Conservation (phyloP, 768 basidiomycete species). For the Russula sp. region DNA sequence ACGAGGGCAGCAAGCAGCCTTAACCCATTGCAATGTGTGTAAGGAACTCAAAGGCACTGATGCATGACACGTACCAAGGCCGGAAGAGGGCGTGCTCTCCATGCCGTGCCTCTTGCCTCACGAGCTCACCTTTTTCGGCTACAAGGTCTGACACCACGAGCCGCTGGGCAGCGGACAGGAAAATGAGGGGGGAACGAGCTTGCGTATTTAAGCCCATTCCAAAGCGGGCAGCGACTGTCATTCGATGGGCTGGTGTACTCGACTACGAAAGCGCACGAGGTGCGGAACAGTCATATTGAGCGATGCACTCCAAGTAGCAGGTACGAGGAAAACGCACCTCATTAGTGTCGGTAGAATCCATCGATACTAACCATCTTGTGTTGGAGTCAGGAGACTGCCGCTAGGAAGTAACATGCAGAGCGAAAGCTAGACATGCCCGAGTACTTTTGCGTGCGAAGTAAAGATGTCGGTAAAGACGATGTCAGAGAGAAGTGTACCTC, state of each 20-base stretch:
- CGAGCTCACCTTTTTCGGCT: slow-evolving; percentile 40
- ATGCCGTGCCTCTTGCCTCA: slow-evolving; percentile 51
- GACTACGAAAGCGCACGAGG: slow-evolving; percentile 71
- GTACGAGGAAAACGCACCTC: slow-evolving; percentile 50
- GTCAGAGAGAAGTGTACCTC: slow-evolving; percentile 78
- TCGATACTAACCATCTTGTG: slow-evolving; percentile 53
- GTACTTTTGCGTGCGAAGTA: slow-evolving; percentile 94
- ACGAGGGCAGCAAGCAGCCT: slow-evolving; percentile 82
- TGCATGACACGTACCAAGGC: slow-evolving; percentile 52
- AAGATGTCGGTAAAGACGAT: slow-evolving; percentile 92
- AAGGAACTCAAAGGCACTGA: background rate
- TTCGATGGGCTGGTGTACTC: slow-evolving; percentile 70
- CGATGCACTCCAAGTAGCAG: background rate
- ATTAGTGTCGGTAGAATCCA: slow-evolving; percentile 83
- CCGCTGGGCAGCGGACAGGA: slow-evolving; percentile 86
- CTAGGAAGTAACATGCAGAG: slow-evolving; percentile 81
- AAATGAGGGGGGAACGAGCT: slow-evolving; percentile 94
- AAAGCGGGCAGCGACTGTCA: slow-evolving; percentile 64
- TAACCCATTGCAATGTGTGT: background rate
- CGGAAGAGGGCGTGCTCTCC: slow-evolving; percentile 76
- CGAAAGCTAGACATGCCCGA: slow-evolving; percentile 91
- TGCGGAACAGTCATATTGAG: slow-evolving; percentile 57
- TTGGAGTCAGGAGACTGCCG: slow-evolving; percentile 65
- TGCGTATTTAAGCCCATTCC: slow-evolving; percentile 94
- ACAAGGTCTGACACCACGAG: slow-evolving; percentile 55